Base-by-base conservation (phyloP, 768 basidiomycete species). In the Boletus subcaerulescens region DNA sequence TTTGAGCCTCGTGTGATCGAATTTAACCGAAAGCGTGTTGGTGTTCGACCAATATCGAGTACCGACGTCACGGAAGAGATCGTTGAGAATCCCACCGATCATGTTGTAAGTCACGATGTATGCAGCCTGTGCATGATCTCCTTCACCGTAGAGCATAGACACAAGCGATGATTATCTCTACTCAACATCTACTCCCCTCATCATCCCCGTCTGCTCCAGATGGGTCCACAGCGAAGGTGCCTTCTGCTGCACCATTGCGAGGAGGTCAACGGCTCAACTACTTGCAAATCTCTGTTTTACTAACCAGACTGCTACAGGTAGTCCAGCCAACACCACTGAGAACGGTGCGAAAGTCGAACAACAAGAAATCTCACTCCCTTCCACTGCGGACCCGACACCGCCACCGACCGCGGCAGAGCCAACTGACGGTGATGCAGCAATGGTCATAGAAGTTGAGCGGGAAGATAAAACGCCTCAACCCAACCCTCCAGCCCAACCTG, bases 1-100 rank as follows among this genome's bases (percentile, higher is more conserved):
- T 98, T 98, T 60, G 93, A 97, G 59, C 94, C 97, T 14, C 86
- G 92, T 18, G 83, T 95, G 38, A 86, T 99, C 53, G 89, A 97
- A 57, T 97, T 95, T 63, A 87, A 92, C 29, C 78, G 80, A 59
- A 93, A 94, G 69, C 77, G 81, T 24, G 70, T 75, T 17, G 79
- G 80, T 12, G 65, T 80, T 52, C 74, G 70, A 22, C 71, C 79
- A 33, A 71, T 77, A n/a, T 81, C 78, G 33, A 77, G 76, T 46
- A 71, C 78, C 12, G 81, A 86, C 56, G 80, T 90, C 26, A 85
- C 88, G 5, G 91, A 93, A 52, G 91, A 92, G 59, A 86, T 90
- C 38, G 75, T 86, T 22, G 79, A 80, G 36, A 81, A 79, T 60
- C 74, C 76, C 40, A 69, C 65, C 13, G 82, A 86, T 58, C 78